These are phyloP conservation scores for Sclerotinia nivalis DNA, from an alignment of 2,329 filamentous ascomycete genomes.

Conservation along the genomic window DNA sequence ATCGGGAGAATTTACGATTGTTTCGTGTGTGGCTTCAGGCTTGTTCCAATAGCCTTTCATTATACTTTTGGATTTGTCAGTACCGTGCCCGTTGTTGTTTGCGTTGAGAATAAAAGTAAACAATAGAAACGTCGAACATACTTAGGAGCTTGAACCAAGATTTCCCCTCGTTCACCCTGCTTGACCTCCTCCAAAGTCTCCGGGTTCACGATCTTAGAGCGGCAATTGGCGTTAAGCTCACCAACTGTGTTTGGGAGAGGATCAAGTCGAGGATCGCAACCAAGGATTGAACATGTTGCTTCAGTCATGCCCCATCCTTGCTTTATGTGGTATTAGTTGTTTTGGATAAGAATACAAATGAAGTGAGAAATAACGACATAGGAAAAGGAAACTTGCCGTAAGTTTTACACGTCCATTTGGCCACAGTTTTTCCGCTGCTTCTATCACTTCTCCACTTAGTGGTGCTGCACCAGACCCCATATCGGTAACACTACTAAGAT, in stretches of 20 bases:
- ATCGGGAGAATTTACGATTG: slow-evolving; percentile 65
- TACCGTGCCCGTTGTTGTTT: neutral
- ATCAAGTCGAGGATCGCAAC: slow-evolving; percentile 58
- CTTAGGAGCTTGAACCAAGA: slow-evolving; percentile 51
- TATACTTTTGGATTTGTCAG: slow-evolving; percentile 42
- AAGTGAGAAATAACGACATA: neutral
- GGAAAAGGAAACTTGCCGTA: slow-evolving; percentile 39
- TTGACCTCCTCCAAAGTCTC: slow-evolving; percentile 45
- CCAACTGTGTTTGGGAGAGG: slow-evolving; percentile 57
- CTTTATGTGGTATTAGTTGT: slow-evolving; percentile 40
- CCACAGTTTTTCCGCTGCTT: slow-evolving; percentile 68
- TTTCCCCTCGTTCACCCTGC: slow-evolving; percentile 45
- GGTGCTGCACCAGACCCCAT: slow-evolving; percentile 86
- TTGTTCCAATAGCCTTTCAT: slow-evolving; percentile 62
- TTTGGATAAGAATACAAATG: neutral
- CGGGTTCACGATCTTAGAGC: slow-evolving; percentile 62
- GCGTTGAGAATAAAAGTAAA: neutral
- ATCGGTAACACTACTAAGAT: slow-evolving; percentile 68
- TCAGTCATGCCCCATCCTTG: slow-evolving; percentile 93
- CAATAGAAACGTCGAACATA: neutral
- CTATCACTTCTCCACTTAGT: slow-evolving; percentile 74
- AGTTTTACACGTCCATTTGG: slow-evolving; percentile 68
- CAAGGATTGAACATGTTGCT: slow-evolving; percentile 68
- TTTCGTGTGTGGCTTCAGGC: slow-evolving; percentile 58
- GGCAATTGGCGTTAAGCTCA: slow-evolving; percentile 67